Percentiles rank a stretch among this genome's conserved stretches.
Evolutionary conservation across 768 basidiomycete species (phyloP).

Genomic region (Pleurotus cornucopiae): DNA sequence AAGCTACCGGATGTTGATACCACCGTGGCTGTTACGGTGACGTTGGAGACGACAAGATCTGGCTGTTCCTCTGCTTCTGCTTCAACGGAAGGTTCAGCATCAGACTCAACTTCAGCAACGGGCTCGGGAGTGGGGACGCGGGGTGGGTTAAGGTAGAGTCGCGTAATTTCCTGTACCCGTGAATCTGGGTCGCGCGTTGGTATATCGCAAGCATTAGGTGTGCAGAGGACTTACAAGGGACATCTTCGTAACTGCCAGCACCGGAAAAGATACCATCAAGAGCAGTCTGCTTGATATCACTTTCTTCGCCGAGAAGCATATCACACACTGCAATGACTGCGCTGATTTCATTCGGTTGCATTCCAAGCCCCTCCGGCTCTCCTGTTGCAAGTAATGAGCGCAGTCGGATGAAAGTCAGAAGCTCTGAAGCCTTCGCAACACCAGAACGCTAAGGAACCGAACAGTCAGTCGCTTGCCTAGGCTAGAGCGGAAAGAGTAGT

Average conservation of each 20-base stretch:
- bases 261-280: constrained; percentile 55
- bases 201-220: not conserved
- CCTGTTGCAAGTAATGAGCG: constrained; percentile 45
- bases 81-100: constrained; percentile 14
- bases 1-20: constrained; percentile 50
- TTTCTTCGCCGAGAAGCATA: constrained; percentile 52
- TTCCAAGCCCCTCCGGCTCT: constrained; percentile 35
- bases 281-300: constrained; percentile 42
- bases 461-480: not conserved
- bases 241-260: constrained; percentile 55
- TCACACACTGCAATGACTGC: constrained; percentile 52
- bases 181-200: constrained; percentile 40
- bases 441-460: constrained; percentile 12
- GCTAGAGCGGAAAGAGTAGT: constrained; percentile 10
- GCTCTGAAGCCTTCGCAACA: constrained; percentile 38
- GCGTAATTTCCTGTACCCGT: constrained; percentile 54
- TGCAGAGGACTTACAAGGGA: constrained; percentile 49
- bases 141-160: constrained; percentile 49
- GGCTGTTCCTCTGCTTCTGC: constrained; percentile 13
- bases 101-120: constrained; percentile 17
- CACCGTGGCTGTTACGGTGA: constrained; percentile 27
- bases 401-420: constrained; percentile 59
- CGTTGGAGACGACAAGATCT: constrained; percentile 22
- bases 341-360: constrained; percentile 48
- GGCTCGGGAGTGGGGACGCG: constrained; percentile 33